Percentiles rank a stretch among this genome's conserved stretches.
Conservation (phyloP, 2,329 filamentous ascomycete species). For the Dryadomyces quercivorus region DNA sequence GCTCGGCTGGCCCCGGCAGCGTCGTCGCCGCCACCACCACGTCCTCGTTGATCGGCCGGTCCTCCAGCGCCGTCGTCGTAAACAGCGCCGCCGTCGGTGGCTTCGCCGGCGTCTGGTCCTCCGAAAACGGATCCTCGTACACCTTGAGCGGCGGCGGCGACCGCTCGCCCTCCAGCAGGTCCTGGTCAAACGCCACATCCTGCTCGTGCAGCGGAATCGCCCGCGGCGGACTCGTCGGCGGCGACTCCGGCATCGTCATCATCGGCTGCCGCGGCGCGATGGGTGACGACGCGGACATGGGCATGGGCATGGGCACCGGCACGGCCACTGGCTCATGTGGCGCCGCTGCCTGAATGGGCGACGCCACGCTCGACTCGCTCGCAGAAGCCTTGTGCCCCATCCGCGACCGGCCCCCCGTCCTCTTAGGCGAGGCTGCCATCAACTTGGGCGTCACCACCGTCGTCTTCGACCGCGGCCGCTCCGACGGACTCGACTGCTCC, state of each 20-base stretch:
- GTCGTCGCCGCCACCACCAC: conserved; percentile 19
- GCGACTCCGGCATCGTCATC: background rate
- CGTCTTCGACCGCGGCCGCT: conserved; percentile 30
- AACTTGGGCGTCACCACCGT: conserved; percentile 32
- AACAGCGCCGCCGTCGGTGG: conserved; percentile 32
- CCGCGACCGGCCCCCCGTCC: conserved; percentile 30
- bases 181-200: conserved; percentile 23
- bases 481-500: conserved; percentile 33
- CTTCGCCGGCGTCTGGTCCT: conserved; percentile 32
- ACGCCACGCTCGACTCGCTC: conserved; percentile 37
- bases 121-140: conserved; percentile 50
- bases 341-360: conserved; percentile 24
- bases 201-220: conserved; percentile 27
- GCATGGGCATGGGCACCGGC: too few relatives aligned
- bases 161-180: conserved; percentile 10
- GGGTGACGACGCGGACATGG: too few relatives aligned
- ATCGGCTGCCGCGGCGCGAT: background rate
- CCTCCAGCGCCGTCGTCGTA: conserved; percentile 39
- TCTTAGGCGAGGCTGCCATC: conserved; percentile 40
- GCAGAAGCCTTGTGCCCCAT: conserved; percentile 35
- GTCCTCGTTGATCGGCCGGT: conserved; percentile 48
- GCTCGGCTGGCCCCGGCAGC: background rate
- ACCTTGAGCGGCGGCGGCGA: conserved; percentile 36
- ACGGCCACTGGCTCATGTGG: background rate
- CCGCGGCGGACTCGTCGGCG: background rate